phyloP scores from a whole-genome alignment of 2,329 filamentous ascomycete genomes.

The Aspergillus sp. region DNA sequence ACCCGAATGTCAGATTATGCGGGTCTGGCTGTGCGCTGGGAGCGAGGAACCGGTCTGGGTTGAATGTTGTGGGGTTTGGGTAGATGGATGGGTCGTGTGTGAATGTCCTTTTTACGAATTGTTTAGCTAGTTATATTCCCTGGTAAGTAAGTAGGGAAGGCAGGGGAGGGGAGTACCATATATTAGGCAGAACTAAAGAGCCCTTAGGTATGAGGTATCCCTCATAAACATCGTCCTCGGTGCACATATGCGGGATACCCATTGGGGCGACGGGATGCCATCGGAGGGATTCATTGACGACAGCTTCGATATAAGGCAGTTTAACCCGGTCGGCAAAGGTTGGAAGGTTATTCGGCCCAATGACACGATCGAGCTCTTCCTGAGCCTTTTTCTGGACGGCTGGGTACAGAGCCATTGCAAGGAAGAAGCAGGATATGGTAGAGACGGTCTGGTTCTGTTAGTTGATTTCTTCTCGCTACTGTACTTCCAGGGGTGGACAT shows the following conservation, averaged over 20 bases:
- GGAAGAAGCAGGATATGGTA: slow-evolving; percentile 10
- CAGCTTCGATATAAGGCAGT: slow-evolving; percentile 12
- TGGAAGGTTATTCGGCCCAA: not conserved
- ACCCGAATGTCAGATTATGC: slow-evolving; percentile 3
- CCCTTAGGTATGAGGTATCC: slow-evolving; percentile 11
- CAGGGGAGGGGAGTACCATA: slow-evolving; percentile 1
- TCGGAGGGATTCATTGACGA: slow-evolving; percentile 9
- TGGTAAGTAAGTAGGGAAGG: too few species aligned
- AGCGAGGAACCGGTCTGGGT: slow-evolving; percentile 6
- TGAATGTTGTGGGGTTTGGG: slow-evolving; percentile 4
- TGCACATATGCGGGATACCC: slow-evolving; percentile 1
- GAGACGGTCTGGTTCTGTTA: slow-evolving; percentile 11
- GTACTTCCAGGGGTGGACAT: not conserved
- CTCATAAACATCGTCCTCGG: slow-evolving; percentile 6
- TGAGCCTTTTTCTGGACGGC: slow-evolving; percentile 10
- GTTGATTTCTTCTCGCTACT: not conserved
- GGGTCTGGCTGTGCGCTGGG: not conserved
- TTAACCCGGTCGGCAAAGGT: not conserved
- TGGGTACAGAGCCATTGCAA: slow-evolving; percentile 10
- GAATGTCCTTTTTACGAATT: not conserved
- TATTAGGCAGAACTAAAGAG: slow-evolving; percentile 6
- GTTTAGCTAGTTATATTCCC: not conserved
- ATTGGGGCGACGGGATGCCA: slow-evolving; percentile 14
- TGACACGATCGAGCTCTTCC: slow-evolving; percentile 9
- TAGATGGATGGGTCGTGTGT: slow-evolving; percentile 9